A percentile compares a stretch with the other conserved stretches of the same genome.
Evolutionary conservation across 176 grass and related monocot species (phyloP).

Genomic region (Oryza meyeriana): DNA sequence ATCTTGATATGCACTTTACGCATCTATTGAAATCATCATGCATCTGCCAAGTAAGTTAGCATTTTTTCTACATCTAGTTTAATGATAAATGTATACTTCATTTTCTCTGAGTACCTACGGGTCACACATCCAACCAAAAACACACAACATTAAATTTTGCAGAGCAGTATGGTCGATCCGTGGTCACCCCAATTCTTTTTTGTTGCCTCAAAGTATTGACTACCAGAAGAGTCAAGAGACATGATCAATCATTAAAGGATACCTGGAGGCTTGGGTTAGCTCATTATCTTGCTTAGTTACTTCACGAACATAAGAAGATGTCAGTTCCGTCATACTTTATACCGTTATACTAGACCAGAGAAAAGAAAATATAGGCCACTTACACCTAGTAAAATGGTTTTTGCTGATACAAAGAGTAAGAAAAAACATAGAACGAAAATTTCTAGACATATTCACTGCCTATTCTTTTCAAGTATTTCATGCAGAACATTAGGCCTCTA

Average conservation of each 20-base stretch:
- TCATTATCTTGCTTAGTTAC: background rate
- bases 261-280: background rate
- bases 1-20: background rate
- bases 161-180: background rate
- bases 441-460: background rate
- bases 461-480: background rate
- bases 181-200: background rate
- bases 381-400: background rate
- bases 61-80: background rate
- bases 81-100: background rate
- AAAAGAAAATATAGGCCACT: background rate
- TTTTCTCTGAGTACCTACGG: background rate
- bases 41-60: background rate
- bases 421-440: background rate
- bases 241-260: background rate
- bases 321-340: background rate
- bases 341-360: background rate
- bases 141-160: background rate
- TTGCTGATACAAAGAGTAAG: background rate
- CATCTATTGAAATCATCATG: background rate
- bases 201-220: background rate
- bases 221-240: background rate
- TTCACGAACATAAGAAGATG: background rate
- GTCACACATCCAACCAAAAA: background rate
- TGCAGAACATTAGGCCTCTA: background rate